Evolutionary conservation across 2,329 filamentous ascomycete genomes (phyloP), one percentile per base, ranked within the genome.

Genomic region (Colletotrichum gloeosporioides): DNA sequence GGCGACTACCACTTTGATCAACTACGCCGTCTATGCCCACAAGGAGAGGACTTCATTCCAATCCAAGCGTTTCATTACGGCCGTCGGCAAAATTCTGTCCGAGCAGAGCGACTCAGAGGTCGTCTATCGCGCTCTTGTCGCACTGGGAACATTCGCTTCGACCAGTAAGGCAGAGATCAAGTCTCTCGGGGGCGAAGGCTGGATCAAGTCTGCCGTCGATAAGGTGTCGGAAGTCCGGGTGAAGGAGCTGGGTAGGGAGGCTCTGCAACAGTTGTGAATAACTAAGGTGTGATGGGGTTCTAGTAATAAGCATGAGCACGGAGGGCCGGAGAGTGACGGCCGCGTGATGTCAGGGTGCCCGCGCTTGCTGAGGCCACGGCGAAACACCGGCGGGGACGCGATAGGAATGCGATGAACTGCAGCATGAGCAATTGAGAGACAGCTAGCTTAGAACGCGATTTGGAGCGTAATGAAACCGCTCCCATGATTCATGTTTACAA

Each of bases 91-190:
- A 72, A 89, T 96, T 1, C 84, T 98, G 2, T 86, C 88, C 8
- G 89, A 88, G 5, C 93, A 95, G 78, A 92, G 89, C 4, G 96
- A 99, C 80, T 91, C 93, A 0, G 97, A 99, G 82, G 95, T 95
- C 1, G 86, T 97, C 5, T 99, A 96, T 83, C 92, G 97, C 27
- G 92, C 92, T 0, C 88, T 99, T 8, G 95, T 98, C 8, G 95
- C 95, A 0, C 85, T 96, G 1, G 98, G 97, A 1, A 99, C 96
- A 2, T 83, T 98, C 75, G 83, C 95, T 83, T 29, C 94, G 16
- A 89, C 92, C n/a, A 86, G 85, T 2, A 84, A 83, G 67, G 85
- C 85, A 4, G 85, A 86, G 77, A 87, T 85, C 39, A 86, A 82
- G 80, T 86, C 85, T 32, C 79, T 90, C 7, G 85, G 84, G 1